A percentile compares a stretch with the other conserved stretches of the same genome.
Evolutionary conservation across 257 asterid species (phyloP).

Genomic region (Ilex asprella): DNA sequence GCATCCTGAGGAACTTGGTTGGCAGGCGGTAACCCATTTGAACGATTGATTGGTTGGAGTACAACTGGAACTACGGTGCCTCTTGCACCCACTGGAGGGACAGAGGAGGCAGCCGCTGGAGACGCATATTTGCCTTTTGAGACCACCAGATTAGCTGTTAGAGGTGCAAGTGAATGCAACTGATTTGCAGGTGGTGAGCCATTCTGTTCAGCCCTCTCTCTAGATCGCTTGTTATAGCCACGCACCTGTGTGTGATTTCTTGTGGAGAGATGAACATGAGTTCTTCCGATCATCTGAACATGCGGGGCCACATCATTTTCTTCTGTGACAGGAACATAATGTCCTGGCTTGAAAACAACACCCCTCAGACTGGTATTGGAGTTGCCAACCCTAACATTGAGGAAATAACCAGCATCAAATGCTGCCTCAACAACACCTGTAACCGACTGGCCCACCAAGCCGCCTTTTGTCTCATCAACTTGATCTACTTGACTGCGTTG

Average conservation of each 20-base stretch:
- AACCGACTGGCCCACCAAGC: conserved; percentile 14
- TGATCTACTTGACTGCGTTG: not conserved
- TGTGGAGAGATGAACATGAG: not conserved
- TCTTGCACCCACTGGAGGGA: conserved; percentile 2
- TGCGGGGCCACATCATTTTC: conserved; percentile 20
- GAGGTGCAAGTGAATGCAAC: not conserved
- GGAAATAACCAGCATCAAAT: conserved; percentile 22
- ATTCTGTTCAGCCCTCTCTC: too few relatives aligned
- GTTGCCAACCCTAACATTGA: conserved; percentile 15
- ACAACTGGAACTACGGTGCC: conserved; percentile 15
- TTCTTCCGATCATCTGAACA: conserved; percentile 15
- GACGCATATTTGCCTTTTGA: not conserved
- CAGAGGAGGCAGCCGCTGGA: not conserved
- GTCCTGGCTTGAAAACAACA: conserved; percentile 14
- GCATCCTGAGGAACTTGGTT: not conserved
- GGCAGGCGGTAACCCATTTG: conserved; percentile 4
- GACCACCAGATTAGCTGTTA: not conserved
- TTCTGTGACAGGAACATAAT: conserved; percentile 15
- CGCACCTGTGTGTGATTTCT: not conserved
- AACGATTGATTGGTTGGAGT: conserved; percentile 10
- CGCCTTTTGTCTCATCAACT: not conserved
- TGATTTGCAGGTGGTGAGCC: not conserved
- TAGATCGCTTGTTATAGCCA: too few relatives aligned
- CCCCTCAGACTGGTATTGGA: conserved; percentile 7
- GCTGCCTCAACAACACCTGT: conserved; percentile 16